Conservation (phyloP, 805 yeast genomes). For the Priceomyces castillae region DNA sequence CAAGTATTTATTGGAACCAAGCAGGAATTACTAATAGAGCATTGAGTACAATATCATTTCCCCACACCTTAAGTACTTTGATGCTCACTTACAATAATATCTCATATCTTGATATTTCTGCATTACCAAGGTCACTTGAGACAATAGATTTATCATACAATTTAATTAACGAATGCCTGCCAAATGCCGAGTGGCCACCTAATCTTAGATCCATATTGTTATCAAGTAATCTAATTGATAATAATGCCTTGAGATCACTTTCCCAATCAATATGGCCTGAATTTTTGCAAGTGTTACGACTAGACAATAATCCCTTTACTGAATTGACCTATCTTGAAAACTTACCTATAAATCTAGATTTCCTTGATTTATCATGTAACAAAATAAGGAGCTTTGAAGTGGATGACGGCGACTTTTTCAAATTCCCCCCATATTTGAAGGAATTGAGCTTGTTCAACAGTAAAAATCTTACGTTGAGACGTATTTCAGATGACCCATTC, state of each 20-base stretch:
- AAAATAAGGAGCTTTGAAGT: slow-evolving; percentile 12
- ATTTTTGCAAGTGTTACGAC: slow-evolving; percentile 17
- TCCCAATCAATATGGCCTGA: slow-evolving; percentile 23
- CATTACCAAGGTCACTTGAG: slow-evolving; percentile 27
- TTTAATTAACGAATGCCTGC: slow-evolving; percentile 12
- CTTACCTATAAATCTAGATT: slow-evolving; percentile 20
- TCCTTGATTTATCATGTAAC: slow-evolving; percentile 26
- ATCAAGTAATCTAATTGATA: slow-evolving; percentile 19
- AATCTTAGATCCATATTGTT: slow-evolving; percentile 23
- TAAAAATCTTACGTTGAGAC: slow-evolving; percentile 1
- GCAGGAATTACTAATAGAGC: slow-evolving; percentile 18
- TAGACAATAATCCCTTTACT: slow-evolving; percentile 23
- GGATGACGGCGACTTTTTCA: slow-evolving; percentile 17
- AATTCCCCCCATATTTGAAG: slow-evolving; percentile 27
- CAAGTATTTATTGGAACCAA: slow-evolving; percentile 31
- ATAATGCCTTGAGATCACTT: slow-evolving; percentile 16
- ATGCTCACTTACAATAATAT: slow-evolving; percentile 34
- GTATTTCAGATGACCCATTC: slow-evolving; percentile 4
- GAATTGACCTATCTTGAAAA: slow-evolving; percentile 14
- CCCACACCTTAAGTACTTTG: slow-evolving; percentile 23
- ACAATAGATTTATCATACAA: slow-evolving; percentile 30
- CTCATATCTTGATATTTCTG: slow-evolving; percentile 18
- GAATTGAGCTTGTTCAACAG: slow-evolving; percentile 21
- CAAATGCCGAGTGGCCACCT: slow-evolving; percentile 16
- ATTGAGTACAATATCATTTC: slow-evolving; percentile 14